Evolutionary conservation across 192 early-diverging fungal species (phyloP), one percentile per base, ranked within the genome.

Genomic region (Backusella tuberculispora): DNA sequence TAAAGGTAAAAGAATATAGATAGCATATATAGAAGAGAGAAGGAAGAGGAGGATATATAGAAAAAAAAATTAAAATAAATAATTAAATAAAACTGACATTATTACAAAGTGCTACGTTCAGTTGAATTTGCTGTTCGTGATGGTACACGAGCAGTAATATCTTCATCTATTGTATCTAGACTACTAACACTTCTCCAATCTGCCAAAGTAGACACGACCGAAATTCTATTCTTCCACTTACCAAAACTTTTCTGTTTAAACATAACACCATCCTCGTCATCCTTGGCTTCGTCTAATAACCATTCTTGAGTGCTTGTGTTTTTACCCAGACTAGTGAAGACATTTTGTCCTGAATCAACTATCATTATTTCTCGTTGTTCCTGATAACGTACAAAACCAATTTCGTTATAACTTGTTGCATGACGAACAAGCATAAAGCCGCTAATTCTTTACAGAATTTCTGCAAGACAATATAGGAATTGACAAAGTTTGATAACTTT

Each of bases 401-500:
- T n/a, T n/a, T n/a, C n/a, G n/a, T n/a, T n/a, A n/a, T n/a, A n/a
- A n/a, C n/a, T 76, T 5, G 78, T 77, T 0, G 80, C 71, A 64
- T 90, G 87, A 34, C 84, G 65, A 9, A 86, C 88, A 29, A 90
- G 72, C 2, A 85, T 85, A 0, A 82, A 0, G 87, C 87, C 1
- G 88, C 86, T 72, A 90, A 80, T 70, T 90, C 88, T 72, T 90
- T 90, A 63, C 84, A 87, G 73, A 90, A 90, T 48, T 90, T 87
- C 72, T 90, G 84, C 0, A 90, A 68, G 2, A 90, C 84, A 60
- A 90, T 88, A 66, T 83, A 88, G 75, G n/a, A n/a, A n/a, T n/a
- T n/a, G n/a, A n/a, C n/a, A n/a, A n/a, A n/a, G n/a, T n/a, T n/a
- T n/a, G n/a, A 73, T 19, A 81, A 60, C 37, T 81, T 81, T 4